Evolutionary conservation across 345 rosid genomes (phyloP), one percentile per base, ranked within the genome.

Genomic region (Eucalyptus sp.): DNA sequence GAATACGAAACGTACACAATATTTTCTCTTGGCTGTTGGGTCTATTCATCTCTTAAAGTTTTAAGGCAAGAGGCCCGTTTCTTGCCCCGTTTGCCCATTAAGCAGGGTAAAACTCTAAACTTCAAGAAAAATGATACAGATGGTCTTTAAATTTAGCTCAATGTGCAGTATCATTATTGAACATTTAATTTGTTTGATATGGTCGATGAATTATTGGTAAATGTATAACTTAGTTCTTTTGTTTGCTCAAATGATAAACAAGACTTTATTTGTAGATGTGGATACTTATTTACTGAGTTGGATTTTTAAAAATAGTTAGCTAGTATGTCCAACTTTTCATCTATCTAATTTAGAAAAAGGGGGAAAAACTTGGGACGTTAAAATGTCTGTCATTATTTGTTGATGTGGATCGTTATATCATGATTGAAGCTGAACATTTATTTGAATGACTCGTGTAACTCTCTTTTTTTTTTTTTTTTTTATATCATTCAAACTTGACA

Each of bases 121-220:
- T 51, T 51, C 54, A 51, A 51, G 54, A 3, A 62, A 29, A 27
- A 62, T 64, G 10, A n/a, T 2, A 14, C 10, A 6, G 5, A 25
- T 60, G 4, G 13, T 16, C 7, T 1, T 4, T 4, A 1, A 16
- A 31, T 3, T 16, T 68, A 3, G 2, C 7, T 31, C 2, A 17
- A 16, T 16, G 18, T 31, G 10, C 0, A 29, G 7, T 62, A 6
- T 1, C 3, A 13, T 27, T 31, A 1, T 15, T 8, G 11, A 68
- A 31, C 11, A 8, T 68, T 31, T 31, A 31, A 68, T 31, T 7
- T 31, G 3, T 68, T 68, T 10, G 3, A 8, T 31, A 8, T 8
- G 11, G 0, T 16, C 0, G 0, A 3, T 8, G 6, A 5, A 68
- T 8, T 31, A 15, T 16, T 68, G 3, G 3, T 15, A 66, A 15